Evolutionary conservation across 352 stramenopile genomes (phyloP).

Genomic region (Phytophthora crassamura): DNA sequence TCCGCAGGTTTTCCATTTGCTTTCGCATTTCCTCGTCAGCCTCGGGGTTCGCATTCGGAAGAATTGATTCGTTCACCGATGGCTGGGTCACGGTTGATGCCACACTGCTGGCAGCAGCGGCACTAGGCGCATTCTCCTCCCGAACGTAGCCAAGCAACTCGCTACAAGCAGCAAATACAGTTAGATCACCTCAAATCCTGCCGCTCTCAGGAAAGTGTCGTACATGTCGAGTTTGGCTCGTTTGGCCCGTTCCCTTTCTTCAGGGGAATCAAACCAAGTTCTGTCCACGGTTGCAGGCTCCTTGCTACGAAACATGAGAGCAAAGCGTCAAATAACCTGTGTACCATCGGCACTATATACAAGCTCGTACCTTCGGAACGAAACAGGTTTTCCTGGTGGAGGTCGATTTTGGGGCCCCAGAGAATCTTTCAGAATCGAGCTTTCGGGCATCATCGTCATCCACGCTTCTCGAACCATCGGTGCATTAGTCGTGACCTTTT

Average conservation of each 20-base stretch:
- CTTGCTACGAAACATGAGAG: constrained; percentile 50
- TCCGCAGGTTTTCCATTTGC: constrained; percentile 71
- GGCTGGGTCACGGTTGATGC: constrained; percentile 11
- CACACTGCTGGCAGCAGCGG: constrained; percentile 22
- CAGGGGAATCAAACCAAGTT: constrained; percentile 84
- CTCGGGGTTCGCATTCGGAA: constrained; percentile 68
- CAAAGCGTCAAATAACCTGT: constrained; percentile 3
- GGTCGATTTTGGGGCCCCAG: constrained; percentile 63
- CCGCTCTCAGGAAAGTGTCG: neutral
- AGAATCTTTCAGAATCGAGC: constrained; percentile 75
- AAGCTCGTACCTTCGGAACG: constrained; percentile 58
- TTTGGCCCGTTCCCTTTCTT: constrained; percentile 81
- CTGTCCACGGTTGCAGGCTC: constrained; percentile 77
- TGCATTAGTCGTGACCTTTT: constrained; percentile 5
- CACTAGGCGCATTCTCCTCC: constrained; percentile 65
- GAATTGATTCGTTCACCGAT: constrained; percentile 70
- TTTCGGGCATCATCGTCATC: constrained; percentile 89
- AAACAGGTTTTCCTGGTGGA: constrained; percentile 56
- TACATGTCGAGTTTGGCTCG: constrained; percentile 87
- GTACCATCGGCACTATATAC: no score
- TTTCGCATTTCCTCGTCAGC: constrained; percentile 71
- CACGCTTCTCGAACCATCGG: constrained; percentile 66
- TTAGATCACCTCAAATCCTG: constrained; percentile 10
- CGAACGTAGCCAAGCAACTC: constrained; percentile 85
- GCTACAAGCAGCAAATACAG: constrained; percentile 35